phyloP scores from a whole-genome alignment of 1,284 basidiomycete species.

The Ganoderma leucocontextum region DNA sequence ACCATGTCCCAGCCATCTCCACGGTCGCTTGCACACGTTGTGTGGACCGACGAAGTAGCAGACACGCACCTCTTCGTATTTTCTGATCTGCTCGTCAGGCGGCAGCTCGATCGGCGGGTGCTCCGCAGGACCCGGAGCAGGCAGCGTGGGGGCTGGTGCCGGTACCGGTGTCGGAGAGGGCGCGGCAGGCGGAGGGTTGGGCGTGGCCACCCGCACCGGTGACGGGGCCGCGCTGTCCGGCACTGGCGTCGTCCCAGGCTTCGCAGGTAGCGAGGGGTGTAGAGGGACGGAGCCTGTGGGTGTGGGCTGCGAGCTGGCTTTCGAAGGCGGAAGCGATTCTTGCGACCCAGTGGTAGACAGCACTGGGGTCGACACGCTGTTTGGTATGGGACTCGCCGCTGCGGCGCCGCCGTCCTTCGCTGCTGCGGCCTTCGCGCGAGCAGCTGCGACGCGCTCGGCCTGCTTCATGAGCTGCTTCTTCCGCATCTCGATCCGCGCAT shows the following conservation, averaged over 20 bases:
- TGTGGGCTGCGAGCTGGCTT: slow-evolving; percentile 27
- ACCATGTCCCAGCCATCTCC: not conserved
- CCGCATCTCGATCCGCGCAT: slow-evolving; percentile 67
- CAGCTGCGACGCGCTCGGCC: slow-evolving; percentile 54
- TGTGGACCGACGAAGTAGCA: not conserved
- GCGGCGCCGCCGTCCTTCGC: slow-evolving; percentile 36
- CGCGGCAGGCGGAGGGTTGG: slow-evolving; percentile 33
- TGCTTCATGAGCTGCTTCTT: slow-evolving; percentile 59
- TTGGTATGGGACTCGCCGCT: slow-evolving; percentile 32
- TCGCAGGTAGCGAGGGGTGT: slow-evolving; percentile 72
- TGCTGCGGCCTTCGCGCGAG: slow-evolving; percentile 50
- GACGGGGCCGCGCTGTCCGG: slow-evolving; percentile 30
- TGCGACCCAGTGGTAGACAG: slow-evolving; percentile 24
- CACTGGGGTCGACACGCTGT: slow-evolving; percentile 25
- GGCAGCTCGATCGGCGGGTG: slow-evolving; percentile 36
- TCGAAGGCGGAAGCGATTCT: slow-evolving; percentile 22
- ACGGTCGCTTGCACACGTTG: not conserved
- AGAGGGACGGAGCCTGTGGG: slow-evolving; percentile 48
- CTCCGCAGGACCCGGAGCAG: slow-evolving; percentile 23
- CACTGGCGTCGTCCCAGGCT: slow-evolving; percentile 48
- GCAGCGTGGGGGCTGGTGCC: slow-evolving; percentile 26
- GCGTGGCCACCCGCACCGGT: slow-evolving; percentile 42
- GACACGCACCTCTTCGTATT: slow-evolving; percentile 66
- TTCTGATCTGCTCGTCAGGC: slow-evolving; percentile 60
- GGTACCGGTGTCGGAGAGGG: slow-evolving; percentile 34